Percentiles rank a stretch among this genome's conserved stretches.
Evolutionary conservation across 2,329 filamentous ascomycete genomes (phyloP).

Genomic region (Sporothrix pallida): DNA sequence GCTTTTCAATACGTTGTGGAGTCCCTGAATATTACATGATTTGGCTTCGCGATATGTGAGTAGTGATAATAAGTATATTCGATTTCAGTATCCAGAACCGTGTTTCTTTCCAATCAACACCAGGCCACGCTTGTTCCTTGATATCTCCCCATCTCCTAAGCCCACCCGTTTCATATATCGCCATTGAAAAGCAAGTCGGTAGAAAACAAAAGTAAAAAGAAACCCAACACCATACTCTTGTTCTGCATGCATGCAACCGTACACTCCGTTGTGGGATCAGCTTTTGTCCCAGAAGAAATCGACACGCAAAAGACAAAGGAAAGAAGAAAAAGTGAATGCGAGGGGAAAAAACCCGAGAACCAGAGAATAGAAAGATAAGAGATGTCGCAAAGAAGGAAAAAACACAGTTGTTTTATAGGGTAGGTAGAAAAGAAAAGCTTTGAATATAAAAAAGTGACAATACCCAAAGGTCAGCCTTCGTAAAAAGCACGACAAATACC

Average conservation of each 20-base stretch:
- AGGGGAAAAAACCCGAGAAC: too few relatives aligned
- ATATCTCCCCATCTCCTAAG: not conserved
- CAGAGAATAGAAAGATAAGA: too few relatives aligned
- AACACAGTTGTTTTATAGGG: too few relatives aligned
- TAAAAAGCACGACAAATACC: not conserved
- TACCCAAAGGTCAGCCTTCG: too few relatives aligned
- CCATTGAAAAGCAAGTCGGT: not conserved
- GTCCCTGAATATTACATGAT: not conserved
- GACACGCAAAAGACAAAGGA: not conserved
- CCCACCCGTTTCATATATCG: not conserved
- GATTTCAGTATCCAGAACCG: not conserved
- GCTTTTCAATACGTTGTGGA: too few relatives aligned
- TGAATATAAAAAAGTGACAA: too few relatives aligned
- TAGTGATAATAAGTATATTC: not conserved
- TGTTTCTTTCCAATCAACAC: slow-evolving; percentile 2
- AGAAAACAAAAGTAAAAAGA: not conserved
- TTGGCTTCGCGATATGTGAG: not conserved
- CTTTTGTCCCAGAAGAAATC: not conserved
- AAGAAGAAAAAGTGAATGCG: not conserved
- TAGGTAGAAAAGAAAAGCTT: too few relatives aligned
- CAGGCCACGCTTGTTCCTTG: not conserved
- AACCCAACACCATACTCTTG: not conserved
- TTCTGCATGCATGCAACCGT: too few relatives aligned
- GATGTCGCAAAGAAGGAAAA: too few relatives aligned
- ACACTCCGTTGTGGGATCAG: too few relatives aligned